Evolutionary conservation across 108 stramenopile genomes (phyloP).

Genomic region (Licmophora abbreviata): DNA sequence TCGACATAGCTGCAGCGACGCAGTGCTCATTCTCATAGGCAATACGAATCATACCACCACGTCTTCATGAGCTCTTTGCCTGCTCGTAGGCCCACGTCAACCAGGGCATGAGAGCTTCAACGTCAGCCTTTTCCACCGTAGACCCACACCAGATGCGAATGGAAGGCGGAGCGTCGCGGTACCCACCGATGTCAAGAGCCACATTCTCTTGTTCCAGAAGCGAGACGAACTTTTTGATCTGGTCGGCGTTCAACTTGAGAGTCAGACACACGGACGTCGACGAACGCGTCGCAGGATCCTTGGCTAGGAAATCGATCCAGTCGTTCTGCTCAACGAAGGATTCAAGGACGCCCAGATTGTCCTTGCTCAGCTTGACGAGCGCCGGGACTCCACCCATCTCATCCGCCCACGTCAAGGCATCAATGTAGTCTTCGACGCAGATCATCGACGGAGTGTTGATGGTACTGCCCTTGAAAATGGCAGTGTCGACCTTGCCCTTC

Average conservation of each 20-base stretch:
- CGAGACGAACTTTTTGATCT: conserved; percentile 93
- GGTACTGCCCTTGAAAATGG: conserved; percentile 96
- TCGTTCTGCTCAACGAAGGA: conserved; percentile 90
- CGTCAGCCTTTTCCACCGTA: conserved; percentile 95
- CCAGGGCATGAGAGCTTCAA: conserved; percentile 98
- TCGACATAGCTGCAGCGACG: too few species aligned
- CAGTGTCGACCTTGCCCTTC: conserved; percentile 92
- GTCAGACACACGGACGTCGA: conserved; percentile 97
- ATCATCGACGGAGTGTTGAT: conserved; percentile 99
- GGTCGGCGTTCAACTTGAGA: conserved; percentile 82
- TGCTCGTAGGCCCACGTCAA: conserved; percentile 93
- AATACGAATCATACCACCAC: too few species aligned
- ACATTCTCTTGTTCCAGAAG: conserved; percentile 91
- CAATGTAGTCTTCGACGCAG: conserved; percentile 99
- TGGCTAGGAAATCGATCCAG: conserved; percentile 95
- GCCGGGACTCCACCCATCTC: conserved; percentile 89
- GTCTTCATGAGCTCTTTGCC: conserved; percentile 41
- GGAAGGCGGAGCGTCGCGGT: conserved; percentile 98
- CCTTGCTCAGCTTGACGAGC: conserved; percentile 83
- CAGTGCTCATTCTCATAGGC: too few species aligned
- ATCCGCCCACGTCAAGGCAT: conserved; percentile 94
- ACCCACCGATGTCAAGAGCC: conserved; percentile 97
- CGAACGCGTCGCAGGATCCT: conserved; percentile 91
- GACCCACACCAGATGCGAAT: conserved; percentile 99
- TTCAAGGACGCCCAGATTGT: conserved; percentile 88